Evolutionary conservation across 1,284 basidiomycete genomes (phyloP).

Genomic region (Wolfiporia cocos): DNA sequence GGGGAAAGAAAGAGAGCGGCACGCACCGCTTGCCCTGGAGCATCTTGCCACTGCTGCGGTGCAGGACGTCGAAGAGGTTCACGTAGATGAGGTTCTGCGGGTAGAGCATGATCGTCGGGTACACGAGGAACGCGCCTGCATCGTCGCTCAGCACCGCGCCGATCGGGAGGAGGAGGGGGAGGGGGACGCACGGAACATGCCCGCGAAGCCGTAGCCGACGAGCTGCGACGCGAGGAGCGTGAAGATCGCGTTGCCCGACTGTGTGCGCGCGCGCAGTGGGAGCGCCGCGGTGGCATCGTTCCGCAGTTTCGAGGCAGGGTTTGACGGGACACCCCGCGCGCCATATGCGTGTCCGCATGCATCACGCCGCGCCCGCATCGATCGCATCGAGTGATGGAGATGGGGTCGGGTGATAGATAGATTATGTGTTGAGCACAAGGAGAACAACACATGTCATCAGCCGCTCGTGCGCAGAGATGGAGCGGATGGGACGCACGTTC

Average conservation of each 20-base stretch:
- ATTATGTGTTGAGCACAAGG: background rate
- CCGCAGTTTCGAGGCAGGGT: too few relatives aligned
- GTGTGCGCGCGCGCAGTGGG: background rate
- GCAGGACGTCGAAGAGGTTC: conserved; percentile 49
- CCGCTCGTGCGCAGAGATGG: too few relatives aligned
- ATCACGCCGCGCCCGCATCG: too few relatives aligned
- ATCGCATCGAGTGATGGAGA: too few relatives aligned
- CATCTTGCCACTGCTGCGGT: conserved; percentile 37
- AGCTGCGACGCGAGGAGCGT: conserved; percentile 24
- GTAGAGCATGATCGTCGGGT: conserved; percentile 25
- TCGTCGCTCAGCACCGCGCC: background rate
- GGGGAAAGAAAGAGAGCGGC: too few relatives aligned
- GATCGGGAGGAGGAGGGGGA: background rate
- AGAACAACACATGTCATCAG: too few relatives aligned
- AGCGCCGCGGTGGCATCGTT: too few relatives aligned
- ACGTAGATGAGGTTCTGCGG: conserved; percentile 34
- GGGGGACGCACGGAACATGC: conserved; percentile 6
- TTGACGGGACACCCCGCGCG: too few relatives aligned
- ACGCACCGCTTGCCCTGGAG: conserved; percentile 41
- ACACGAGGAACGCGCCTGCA: conserved; percentile 28
- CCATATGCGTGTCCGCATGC: too few relatives aligned
- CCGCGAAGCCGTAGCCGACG: conserved; percentile 25
- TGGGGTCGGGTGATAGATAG: too few relatives aligned
- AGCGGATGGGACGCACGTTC: conserved; percentile 14
- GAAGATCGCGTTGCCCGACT: conserved; percentile 29